Percentiles rank a stretch among this genome's conserved stretches.
These are phyloP conservation scores for Phytophthora sp. DNA, from an alignment of 352 stramenopile species.

Conservation along the genomic window DNA sequence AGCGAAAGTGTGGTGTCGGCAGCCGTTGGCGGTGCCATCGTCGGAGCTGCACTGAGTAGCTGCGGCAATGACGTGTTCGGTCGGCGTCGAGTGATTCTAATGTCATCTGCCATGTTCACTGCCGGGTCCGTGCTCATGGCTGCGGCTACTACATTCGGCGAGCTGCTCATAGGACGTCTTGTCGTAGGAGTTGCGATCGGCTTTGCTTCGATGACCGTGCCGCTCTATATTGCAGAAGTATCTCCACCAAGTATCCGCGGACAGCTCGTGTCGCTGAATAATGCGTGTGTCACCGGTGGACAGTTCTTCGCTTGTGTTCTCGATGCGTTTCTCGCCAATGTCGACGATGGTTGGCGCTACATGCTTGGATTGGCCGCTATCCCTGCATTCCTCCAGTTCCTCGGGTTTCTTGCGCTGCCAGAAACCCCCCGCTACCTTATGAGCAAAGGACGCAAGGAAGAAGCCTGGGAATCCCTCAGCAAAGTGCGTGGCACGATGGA, in stretches of 20 bases:
- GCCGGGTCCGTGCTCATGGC: constrained; percentile 69
- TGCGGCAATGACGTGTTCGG: constrained; percentile 64
- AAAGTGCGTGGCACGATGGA: constrained; percentile 62
- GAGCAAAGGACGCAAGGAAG: constrained; percentile 43
- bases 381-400: constrained; percentile 67
- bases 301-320: constrained; percentile 83
- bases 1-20: constrained; percentile 75
- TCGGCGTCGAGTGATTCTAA: constrained; percentile 67
- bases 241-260: constrained; percentile 70
- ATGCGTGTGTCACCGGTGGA: constrained; percentile 69
- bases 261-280: constrained; percentile 78
- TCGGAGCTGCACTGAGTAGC: constrained; percentile 61
- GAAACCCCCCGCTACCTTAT: constrained; percentile 74
- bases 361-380: constrained; percentile 80
- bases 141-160: constrained; percentile 46
- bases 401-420: constrained; percentile 70
- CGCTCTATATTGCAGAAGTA: constrained; percentile 81
- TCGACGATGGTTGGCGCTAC: constrained; percentile 72
- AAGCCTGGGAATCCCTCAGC: constrained; percentile 49
- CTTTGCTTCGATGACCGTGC: constrained; percentile 78
- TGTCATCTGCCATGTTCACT: constrained; percentile 71
- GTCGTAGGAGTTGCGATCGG: constrained; percentile 71
- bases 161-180: constrained; percentile 63
- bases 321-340: constrained; percentile 57
- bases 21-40: constrained; percentile 76